A percentile compares a stretch with the other conserved stretches of the same genome.
Evolutionary conservation across 2,329 filamentous ascomycete genomes (phyloP).

Genomic region (Aureobasidium sp.): DNA sequence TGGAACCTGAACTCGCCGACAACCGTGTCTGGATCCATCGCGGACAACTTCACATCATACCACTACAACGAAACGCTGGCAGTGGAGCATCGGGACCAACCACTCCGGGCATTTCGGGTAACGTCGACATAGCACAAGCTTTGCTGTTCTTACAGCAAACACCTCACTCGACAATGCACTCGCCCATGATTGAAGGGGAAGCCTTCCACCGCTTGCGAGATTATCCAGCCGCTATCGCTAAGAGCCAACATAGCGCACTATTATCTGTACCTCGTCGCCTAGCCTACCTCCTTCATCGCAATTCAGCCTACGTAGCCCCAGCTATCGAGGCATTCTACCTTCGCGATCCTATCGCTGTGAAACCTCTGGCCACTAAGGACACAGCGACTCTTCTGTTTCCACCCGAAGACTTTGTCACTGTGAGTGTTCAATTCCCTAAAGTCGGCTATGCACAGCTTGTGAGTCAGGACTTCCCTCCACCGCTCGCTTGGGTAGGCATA

Average conservation of each 20-base stretch:
- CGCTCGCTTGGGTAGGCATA: slow-evolving; percentile 49
- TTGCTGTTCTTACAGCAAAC: slow-evolving; percentile 51
- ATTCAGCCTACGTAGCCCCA: slow-evolving; percentile 69
- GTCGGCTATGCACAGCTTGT: slow-evolving; percentile 86
- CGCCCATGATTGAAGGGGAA: slow-evolving; percentile 70
- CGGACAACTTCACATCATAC: slow-evolving; percentile 68
- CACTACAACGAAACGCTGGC: slow-evolving; percentile 32
- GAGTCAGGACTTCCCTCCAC: slow-evolving; percentile 68
- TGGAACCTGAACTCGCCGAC: slow-evolving; percentile 82
- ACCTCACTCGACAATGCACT: slow-evolving; percentile 58
- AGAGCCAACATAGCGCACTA: slow-evolving; percentile 68
- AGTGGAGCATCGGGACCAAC: slow-evolving; percentile 1
- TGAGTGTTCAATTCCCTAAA: slow-evolving; percentile 78
- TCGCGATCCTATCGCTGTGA: slow-evolving; percentile 70
- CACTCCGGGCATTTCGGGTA: slow-evolving; percentile 24
- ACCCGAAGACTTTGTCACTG: slow-evolving; percentile 69
- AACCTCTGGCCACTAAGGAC: slow-evolving; percentile 55
- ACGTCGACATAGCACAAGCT: slow-evolving; percentile 59
- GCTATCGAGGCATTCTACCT: slow-evolving; percentile 90
- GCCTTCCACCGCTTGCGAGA: slow-evolving; percentile 83
- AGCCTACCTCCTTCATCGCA: slow-evolving; percentile 68
- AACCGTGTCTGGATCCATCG: slow-evolving; percentile 85
- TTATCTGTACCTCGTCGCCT: slow-evolving; percentile 73
- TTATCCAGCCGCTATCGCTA: slow-evolving; percentile 68
- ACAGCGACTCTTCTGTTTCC: slow-evolving; percentile 55